These are phyloP conservation scores for Solanum pimpinellifolium DNA, from an alignment of 257 asterid species.

Conservation along the genomic window DNA sequence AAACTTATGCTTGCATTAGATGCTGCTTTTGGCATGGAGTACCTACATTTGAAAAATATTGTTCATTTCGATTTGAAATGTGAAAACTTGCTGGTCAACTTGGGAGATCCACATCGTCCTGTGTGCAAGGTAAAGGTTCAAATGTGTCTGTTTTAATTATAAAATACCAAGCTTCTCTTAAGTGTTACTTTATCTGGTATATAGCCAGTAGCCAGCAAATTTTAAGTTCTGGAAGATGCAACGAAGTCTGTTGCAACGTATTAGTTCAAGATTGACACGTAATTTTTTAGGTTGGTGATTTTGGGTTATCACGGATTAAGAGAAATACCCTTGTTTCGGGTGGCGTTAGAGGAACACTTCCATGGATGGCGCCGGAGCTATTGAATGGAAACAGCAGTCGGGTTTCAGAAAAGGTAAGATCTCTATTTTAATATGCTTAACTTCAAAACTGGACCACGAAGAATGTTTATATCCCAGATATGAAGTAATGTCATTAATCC, in stretches of 20 bases:
- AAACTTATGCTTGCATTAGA: constrained; percentile 64
- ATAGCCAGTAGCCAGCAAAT: neutral
- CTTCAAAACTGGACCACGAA: neutral
- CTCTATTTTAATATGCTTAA: neutral
- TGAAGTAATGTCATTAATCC: neutral
- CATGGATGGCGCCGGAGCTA: constrained; percentile 97
- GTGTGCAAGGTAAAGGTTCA: constrained; percentile 62
- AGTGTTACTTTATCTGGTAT: neutral
- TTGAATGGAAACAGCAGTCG: constrained; percentile 56
- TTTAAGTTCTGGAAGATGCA: neutral
- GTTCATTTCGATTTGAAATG: constrained; percentile 88
- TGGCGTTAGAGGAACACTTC: constrained; percentile 86
- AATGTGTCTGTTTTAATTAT: neutral
- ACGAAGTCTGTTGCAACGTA: neutral
- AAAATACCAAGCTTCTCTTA: neutral
- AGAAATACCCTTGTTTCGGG: constrained; percentile 80
- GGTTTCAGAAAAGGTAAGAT: constrained; percentile 69
- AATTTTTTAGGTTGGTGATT: constrained; percentile 64
- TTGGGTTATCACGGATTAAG: constrained; percentile 79
- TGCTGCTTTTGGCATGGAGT: constrained; percentile 38
- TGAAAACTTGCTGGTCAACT: constrained; percentile 80
- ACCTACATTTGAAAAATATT: constrained; percentile 66
- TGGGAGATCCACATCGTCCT: constrained; percentile 82
- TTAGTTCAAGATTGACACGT: neutral
- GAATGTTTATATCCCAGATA: neutral